Evolutionary conservation across 2,329 filamentous ascomycete species (phyloP), one percentile per base, ranked within the genome.

Genomic region (Rhinocladiella mackenziei): DNA sequence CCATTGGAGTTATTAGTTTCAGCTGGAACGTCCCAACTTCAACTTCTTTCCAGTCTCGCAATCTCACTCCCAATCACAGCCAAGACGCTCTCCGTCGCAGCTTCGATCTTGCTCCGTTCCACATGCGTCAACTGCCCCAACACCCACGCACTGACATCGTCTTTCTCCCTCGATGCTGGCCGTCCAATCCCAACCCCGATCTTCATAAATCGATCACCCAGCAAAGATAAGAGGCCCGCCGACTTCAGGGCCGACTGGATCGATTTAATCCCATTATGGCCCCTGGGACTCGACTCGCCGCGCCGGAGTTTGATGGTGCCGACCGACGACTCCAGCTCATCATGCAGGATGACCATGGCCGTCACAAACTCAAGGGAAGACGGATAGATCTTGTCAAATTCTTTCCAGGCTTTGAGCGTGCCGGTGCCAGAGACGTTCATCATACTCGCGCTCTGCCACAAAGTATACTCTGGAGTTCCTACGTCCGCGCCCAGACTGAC

Each of bases 141-240:
- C 31, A 97, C 89, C 68, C 91, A 94, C 17, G 78, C 70, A 31
- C 82, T 78, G 7, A 97, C 89, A 2, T 77, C 78, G 28, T 70
- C 67, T 15, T 73, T 70, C 37, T 87, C 81, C 51, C 89, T 74
- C 51, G 76, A 82, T 2, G 41, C 26, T 9, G 91, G 91, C 33
- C 92, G 71, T n/a, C 87, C 89, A 67, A 97, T 95, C 0, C 92
- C 92, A 9, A 97, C 70, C 0, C 85, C 83, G 38, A 97, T 78
- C 46, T 86, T 73, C 58, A 75, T 63, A 54, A 74, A 70, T 19
- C 66, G 65, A 5, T 69, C 60, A 62, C 74, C 69, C 70, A 87
- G 53, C 38, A 61, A 68, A 13, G 70, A 66, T 43, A 78, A 74
- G 9, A 55, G 8, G 2, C 49, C 50, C 2, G 45, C 50, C 1